Conservation (phyloP, 176 grass and related monocot genomes). For the Phoenix dactylifera region DNA sequence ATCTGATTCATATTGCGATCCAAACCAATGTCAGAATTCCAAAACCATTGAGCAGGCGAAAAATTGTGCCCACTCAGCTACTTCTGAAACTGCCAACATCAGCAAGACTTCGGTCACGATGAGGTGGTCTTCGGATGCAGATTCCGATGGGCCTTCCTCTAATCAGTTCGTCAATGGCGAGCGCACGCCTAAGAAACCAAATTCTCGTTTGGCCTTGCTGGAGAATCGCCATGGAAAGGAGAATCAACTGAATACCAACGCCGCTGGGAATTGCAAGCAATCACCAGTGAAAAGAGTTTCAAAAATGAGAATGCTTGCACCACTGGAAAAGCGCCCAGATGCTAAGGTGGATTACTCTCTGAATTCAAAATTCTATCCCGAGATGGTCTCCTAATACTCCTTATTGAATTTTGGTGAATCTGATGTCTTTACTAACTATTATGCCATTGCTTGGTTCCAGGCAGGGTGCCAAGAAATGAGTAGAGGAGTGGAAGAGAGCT, state of each 20-base stretch:
- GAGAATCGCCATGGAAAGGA: slow-evolving; percentile 53
- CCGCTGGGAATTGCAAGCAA: slow-evolving; percentile 30
- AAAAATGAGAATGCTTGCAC: slow-evolving; percentile 21
- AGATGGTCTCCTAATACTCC: too few species aligned
- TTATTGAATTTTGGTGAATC: too few species aligned
- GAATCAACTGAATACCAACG: slow-evolving; percentile 51
- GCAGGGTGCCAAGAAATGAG: slow-evolving; percentile 17
- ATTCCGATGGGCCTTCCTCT: slow-evolving; percentile 17
- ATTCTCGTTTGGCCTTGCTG: slow-evolving; percentile 1
- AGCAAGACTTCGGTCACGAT: not conserved
- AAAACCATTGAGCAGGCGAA: slow-evolving; percentile 26
- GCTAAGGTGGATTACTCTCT: slow-evolving; percentile 25
- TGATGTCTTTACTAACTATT: not conserved
- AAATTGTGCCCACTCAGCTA: slow-evolving; percentile 15
- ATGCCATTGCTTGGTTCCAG: slow-evolving; percentile 22
- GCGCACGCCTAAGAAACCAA: slow-evolving; percentile 30
- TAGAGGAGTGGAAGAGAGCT: slow-evolving; percentile 21
- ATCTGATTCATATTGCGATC: slow-evolving; percentile 2
- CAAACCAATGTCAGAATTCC: not conserved
- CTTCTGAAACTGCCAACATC: slow-evolving; percentile 9
- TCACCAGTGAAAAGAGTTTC: slow-evolving; percentile 38
- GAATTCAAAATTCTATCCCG: not conserved
- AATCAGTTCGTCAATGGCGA: slow-evolving; percentile 22
- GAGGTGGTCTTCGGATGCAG: slow-evolving; percentile 17
- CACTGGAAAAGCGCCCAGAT: slow-evolving; percentile 33